Base-by-base conservation (phyloP, 192 early-diverging fungal genomes). In the Backusella mclennaniae region DNA sequence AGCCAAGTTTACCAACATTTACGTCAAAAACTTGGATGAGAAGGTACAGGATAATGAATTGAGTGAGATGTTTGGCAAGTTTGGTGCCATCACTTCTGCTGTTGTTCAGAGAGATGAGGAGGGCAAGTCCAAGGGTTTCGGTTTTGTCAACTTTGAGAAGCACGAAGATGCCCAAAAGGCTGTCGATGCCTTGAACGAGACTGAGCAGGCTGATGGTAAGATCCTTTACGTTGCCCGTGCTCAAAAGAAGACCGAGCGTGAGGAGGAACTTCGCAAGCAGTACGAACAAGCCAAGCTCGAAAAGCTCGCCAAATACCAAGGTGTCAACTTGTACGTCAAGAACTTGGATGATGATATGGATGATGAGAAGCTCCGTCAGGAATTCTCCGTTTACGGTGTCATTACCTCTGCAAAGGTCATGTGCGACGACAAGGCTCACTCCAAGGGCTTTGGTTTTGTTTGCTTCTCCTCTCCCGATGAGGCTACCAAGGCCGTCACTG, bases 331-430 rank as follows among this genome's bases (percentile, higher is more conserved):
- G 74, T 98, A 98, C 84, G 90, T 99, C 86, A 98, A 98, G 90
- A 98, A 98, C 92, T 90, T 99, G 82, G 98, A 98, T 78, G 98
- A 98, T 80, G 87, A 91, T 70, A 91, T 98, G 80, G 95, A 98
- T 84, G 98, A 99, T 83, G 97, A 97, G 84, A 92, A 90, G 86
- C 91, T 99, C 41, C 92, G 96, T 71, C 92, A 97, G 84, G 97
- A 97, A 88, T 99, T 99, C 87, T 90, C 95, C 33, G 91, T 93
- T 52, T 99, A 95, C 82, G 98, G 98, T 73, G 88, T 91, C 71
- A 99, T 99, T 81, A 98, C 97, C 84, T 95, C 93, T 46, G 96
- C 96, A 84, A 97, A 97, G 91, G 94, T 99, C 76, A 99, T 99
- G 98, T 82, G 88, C 71, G 96, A 99, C 82, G 98, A 99, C 56